These are phyloP conservation scores for Castanopsis chinensis DNA, from an alignment of 306 rosid genomes.

Conservation along the genomic window DNA sequence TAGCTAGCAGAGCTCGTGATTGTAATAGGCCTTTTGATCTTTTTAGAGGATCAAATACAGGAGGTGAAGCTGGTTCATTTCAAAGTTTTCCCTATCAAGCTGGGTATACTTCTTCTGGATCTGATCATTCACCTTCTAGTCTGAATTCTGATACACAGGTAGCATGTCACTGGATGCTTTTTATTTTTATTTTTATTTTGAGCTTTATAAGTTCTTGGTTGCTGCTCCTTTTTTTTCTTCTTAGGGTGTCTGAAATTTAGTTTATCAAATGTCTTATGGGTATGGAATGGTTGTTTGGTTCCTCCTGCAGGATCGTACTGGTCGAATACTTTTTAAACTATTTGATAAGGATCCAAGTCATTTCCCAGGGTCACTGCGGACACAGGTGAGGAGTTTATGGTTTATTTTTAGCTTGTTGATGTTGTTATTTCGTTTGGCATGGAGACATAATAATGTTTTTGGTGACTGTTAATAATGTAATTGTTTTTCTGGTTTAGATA, in stretches of 20 bases:
- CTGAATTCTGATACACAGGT: constrained; percentile 88
- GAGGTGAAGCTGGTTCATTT: constrained; percentile 45
- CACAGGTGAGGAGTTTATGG: constrained; percentile 55
- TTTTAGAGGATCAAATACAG: constrained; percentile 56
- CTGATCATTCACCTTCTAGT: constrained; percentile 92
- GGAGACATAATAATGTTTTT: not conserved
- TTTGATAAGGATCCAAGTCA: constrained; percentile 92
- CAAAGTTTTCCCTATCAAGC: constrained; percentile 70
- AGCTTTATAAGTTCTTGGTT: not conserved
- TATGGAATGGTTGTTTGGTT: constrained; percentile 15
- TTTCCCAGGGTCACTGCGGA: constrained; percentile 69
- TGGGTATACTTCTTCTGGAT: constrained; percentile 81
- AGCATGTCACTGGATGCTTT: constrained; percentile 17
- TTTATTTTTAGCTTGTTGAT: not conserved
- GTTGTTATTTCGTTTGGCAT: constrained; percentile 1
- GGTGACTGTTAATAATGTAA: not conserved
- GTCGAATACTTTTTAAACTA: constrained; percentile 78
- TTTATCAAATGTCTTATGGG: constrained; percentile 12
- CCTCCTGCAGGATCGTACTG: constrained; percentile 69
- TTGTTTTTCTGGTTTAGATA: constrained; percentile 38
- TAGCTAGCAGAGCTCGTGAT: constrained; percentile 41
- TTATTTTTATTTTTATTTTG: not conserved
- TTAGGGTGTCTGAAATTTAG: not conserved
- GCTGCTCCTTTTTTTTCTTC: not conserved
- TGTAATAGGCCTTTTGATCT: constrained; percentile 68